Evolutionary conservation across 495 filamentous ascomycete genomes (phyloP), one percentile per base, ranked within the genome.

Genomic region (Sporormia fimetaria): DNA sequence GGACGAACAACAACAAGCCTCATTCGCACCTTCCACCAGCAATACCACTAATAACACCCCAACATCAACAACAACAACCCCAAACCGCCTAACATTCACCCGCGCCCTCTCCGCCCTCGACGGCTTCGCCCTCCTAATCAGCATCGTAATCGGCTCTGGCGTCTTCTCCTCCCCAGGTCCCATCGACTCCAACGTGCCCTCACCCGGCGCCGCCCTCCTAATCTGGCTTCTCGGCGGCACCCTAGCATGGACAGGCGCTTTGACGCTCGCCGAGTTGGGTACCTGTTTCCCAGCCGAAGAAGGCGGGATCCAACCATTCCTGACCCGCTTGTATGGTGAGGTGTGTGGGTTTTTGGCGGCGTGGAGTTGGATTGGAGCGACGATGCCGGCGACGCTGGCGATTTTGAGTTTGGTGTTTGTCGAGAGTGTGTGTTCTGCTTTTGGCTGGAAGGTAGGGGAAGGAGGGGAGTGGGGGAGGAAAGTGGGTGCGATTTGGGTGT

Each of bases 391-490:
- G 0, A 69, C 72, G 0, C 56, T 74, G 22, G 73, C 72, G 4
- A 75, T 74, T 16, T 57, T 75, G 6, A 66, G 65, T 54, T 70
- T 76, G 37, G 66, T 75, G n/a, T 75, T 76, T 35, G 58, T 71
- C 3, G 73, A 76, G 59, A 67, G 56, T 48, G 66, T 73, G 2
- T 39, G 47, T 15, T 45, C 35, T 2, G 31, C 30, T 24, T 15
- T 52, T 6, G 41, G 39, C 27, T n/a, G 39, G 4, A 42, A 41
- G 10, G 33, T 24, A 74, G n/a, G n/a, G n/a, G n/a, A n/a, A n/a
- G n/a, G n/a, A n/a, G n/a, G n/a, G n/a, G n/a, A n/a, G n/a, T n/a
- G n/a, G n/a, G n/a, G n/a, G n/a, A n/a, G n/a, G n/a, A n/a, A 73
- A 54, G 44, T 71, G 4, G 51, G 68, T 18, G 67, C 70, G 0